Conservation (phyloP, 495 filamentous ascomycete genomes). For the Talaromyces trachyspermus region DNA sequence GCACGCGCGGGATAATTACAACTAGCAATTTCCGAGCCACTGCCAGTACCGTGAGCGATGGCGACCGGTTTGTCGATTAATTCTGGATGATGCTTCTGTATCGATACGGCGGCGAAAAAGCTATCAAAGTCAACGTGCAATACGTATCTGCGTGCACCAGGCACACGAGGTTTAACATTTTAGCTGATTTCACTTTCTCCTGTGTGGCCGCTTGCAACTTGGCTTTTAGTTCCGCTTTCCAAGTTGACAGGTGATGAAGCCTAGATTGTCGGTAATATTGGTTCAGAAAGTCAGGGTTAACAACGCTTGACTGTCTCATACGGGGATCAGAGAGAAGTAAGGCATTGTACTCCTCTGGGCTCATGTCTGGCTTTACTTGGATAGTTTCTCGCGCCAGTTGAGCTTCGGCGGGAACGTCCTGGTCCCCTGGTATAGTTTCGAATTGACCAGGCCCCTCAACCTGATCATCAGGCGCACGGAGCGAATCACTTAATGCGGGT, state of each 20-base stretch:
- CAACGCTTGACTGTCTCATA: constrained; percentile 75
- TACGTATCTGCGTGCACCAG: constrained; percentile 70
- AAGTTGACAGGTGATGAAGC: constrained; percentile 87
- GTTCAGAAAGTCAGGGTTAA: constrained; percentile 84
- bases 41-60: constrained; percentile 78
- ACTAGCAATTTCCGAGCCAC: constrained; percentile 89
- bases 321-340: constrained; percentile 71
- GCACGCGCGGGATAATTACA: constrained; percentile 89
- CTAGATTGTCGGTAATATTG: constrained; percentile 92
- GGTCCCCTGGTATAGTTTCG: not conserved
- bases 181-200: constrained; percentile 55
- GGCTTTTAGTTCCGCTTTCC: constrained; percentile 90
- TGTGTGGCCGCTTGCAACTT: constrained; percentile 70
- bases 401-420: not conserved
- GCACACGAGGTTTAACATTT: constrained; percentile 35
- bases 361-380: constrained; percentile 44
- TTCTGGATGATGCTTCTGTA: constrained; percentile 64
- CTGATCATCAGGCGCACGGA: not conserved
- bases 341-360: constrained; percentile 87
- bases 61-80: constrained; percentile 76
- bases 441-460: not conserved
- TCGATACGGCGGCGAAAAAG: constrained; percentile 92
- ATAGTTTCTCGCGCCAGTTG: constrained; percentile 8
- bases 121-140: constrained; percentile 96
- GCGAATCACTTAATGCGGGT: not conserved